Conservation (phyloP, 441 rosid species). For the Euphorbia corollata region DNA sequence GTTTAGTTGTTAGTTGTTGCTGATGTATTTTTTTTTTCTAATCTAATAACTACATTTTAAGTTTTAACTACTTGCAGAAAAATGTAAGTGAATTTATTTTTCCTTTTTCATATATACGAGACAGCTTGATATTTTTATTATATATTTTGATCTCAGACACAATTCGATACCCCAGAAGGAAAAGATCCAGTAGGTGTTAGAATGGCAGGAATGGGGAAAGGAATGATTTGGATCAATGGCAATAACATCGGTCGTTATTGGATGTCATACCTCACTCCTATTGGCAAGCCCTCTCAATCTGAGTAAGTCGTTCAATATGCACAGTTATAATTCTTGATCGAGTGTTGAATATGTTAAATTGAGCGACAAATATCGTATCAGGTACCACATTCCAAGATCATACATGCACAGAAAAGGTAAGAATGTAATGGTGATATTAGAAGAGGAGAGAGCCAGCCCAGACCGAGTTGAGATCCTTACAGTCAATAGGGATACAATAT, state of each 20-base stretch:
- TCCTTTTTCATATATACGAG: no score
- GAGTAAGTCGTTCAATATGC: neutral
- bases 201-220: constrained; percentile 65
- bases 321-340: no score
- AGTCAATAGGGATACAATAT: constrained; percentile 43
- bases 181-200: constrained; percentile 44
- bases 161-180: constrained; percentile 70
- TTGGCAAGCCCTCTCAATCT: neutral
- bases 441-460: constrained; percentile 34
- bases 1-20: no score
- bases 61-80: no score
- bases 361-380: constrained; percentile 4
- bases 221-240: constrained; percentile 85
- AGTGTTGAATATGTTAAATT: no score
- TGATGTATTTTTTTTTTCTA: no score
- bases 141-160: constrained; percentile 30
- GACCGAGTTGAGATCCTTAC: constrained; percentile 27
- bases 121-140: no score
- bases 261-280: constrained; percentile 43
- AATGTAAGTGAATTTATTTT: no score
- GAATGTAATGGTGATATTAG: constrained; percentile 41
- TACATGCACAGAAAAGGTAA: constrained; percentile 32
- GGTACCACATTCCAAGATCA: constrained; percentile 55
- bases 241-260: constrained; percentile 78
- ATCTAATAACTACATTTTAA: no score